These are phyloP conservation scores for Triangularia verruculosa DNA, from an alignment of 2,329 filamentous ascomycete species.

Conservation along the genomic window DNA sequence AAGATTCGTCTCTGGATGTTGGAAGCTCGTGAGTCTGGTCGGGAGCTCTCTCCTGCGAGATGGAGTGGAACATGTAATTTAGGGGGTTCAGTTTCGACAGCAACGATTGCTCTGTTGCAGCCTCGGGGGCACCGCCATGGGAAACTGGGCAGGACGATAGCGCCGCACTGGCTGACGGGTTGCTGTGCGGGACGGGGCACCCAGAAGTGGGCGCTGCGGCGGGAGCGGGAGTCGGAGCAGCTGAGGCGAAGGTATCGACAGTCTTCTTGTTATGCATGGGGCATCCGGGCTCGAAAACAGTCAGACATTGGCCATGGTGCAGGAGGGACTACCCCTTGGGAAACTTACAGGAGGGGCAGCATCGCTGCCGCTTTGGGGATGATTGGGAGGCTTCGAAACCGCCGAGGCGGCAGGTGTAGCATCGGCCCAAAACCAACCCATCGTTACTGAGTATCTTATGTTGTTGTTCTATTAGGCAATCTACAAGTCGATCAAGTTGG, in stretches of 20 bases:
- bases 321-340: neutral
- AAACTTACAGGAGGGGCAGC: slow-evolving; percentile 41
- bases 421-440: slow-evolving; percentile 66
- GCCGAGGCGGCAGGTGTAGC: slow-evolving; percentile 24
- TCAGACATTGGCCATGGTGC: slow-evolving; percentile 20
- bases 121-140: slow-evolving; percentile 35
- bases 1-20: slow-evolving; percentile 76
- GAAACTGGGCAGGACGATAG: slow-evolving; percentile 38
- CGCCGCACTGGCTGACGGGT: slow-evolving; percentile 22
- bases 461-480: neutral
- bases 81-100: slow-evolving; percentile 63
- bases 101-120: slow-evolving; percentile 39
- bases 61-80: slow-evolving; percentile 91
- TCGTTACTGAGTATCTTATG: slow-evolving; percentile 31
- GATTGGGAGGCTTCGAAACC: slow-evolving; percentile 20
- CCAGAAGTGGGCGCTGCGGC: slow-evolving; percentile 32
- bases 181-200: slow-evolving; percentile 47
- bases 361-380: slow-evolving; percentile 26
- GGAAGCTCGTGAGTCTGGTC: slow-evolving; percentile 73
- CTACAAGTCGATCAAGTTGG: neutral
- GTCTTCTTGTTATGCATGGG: slow-evolving; percentile 55
- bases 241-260: slow-evolving; percentile 45
- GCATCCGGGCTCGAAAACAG: slow-evolving; percentile 45
- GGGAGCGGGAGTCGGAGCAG: slow-evolving; percentile 32
- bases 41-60: slow-evolving; percentile 75